Conservation (phyloP, 352 stramenopile genomes). For the Ophiocytium majus region DNA sequence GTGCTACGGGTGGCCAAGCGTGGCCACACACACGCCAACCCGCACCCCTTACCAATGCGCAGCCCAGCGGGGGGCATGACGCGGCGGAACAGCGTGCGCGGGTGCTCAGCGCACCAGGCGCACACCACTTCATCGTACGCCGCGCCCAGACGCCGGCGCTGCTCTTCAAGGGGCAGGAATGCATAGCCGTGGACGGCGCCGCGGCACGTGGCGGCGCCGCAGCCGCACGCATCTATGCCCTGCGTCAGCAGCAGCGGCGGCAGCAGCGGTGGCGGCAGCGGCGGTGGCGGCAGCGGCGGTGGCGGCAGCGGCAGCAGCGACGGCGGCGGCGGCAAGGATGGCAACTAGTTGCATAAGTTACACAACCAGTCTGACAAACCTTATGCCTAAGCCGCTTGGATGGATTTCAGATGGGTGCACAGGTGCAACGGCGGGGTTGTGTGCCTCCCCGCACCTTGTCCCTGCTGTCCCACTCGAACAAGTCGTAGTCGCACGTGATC, state of each 20-base stretch:
- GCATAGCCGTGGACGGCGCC: background rate
- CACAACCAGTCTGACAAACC: background rate
- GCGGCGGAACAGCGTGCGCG: no score
- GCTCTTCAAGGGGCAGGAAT: background rate
- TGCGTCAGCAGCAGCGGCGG: background rate
- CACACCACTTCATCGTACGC: no score
- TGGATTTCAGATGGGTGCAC: background rate
- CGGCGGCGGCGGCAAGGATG: background rate
- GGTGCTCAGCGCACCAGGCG: no score
- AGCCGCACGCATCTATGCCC: background rate
- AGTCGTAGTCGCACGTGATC: conserved; percentile 19
- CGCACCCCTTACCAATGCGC: no score
- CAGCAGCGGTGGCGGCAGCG: no score
- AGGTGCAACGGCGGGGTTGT: background rate
- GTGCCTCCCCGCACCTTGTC: background rate
- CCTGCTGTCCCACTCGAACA: conserved; percentile 18
- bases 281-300: no score
- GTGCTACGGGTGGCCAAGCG: no score
- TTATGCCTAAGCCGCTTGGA: background rate
- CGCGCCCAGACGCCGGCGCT: background rate
- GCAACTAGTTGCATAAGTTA: background rate
- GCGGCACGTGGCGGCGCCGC: background rate
- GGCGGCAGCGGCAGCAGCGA: background rate
- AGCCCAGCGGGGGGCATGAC: no score
- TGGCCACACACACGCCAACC: no score